Conservation (phyloP, 352 stramenopile genomes). For the Phytopythium helicoides region DNA sequence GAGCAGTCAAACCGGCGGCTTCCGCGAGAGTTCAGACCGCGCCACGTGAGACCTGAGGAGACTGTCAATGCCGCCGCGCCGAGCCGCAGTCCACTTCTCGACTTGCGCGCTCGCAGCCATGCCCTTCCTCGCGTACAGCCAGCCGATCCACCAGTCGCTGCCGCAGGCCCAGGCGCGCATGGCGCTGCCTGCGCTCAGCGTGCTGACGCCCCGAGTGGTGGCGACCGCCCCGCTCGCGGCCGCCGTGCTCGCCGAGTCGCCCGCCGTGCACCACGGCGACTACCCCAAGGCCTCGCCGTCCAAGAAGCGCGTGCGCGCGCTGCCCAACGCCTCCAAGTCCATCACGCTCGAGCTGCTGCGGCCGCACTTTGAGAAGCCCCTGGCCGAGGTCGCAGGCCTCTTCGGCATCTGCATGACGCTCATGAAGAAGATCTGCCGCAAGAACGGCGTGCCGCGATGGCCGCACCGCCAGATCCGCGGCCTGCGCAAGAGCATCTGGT, state of each 20-base stretch:
- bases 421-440: slow-evolving; percentile 85
- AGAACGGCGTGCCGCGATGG: slow-evolving; percentile 72
- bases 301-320: slow-evolving; percentile 68
- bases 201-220: slow-evolving; percentile 22
- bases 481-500: slow-evolving; percentile 77
- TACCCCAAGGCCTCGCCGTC: slow-evolving; percentile 21
- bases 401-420: slow-evolving; percentile 84
- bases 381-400: slow-evolving; percentile 67
- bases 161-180: slow-evolving; percentile 45
- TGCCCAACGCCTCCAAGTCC: slow-evolving; percentile 77
- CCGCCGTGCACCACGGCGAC: slow-evolving; percentile 7
- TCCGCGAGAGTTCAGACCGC: too few species aligned
- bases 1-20: background rate
- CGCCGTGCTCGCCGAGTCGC: slow-evolving; percentile 21
- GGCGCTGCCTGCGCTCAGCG: slow-evolving; percentile 50
- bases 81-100: background rate
- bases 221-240: slow-evolving; percentile 13
- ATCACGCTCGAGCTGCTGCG: slow-evolving; percentile 73
- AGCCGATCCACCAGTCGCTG: slow-evolving; percentile 4
- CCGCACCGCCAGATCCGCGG: slow-evolving; percentile 72
- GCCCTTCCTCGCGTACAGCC: slow-evolving; percentile 3
- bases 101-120: background rate
- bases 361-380: slow-evolving; percentile 73
- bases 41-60: slow-evolving; percentile 2
- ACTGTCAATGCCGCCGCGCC: too few species aligned